Evolutionary conservation across 2,329 filamentous ascomycete species (phyloP).

Genomic region (Cladophialophora yegresii): DNA sequence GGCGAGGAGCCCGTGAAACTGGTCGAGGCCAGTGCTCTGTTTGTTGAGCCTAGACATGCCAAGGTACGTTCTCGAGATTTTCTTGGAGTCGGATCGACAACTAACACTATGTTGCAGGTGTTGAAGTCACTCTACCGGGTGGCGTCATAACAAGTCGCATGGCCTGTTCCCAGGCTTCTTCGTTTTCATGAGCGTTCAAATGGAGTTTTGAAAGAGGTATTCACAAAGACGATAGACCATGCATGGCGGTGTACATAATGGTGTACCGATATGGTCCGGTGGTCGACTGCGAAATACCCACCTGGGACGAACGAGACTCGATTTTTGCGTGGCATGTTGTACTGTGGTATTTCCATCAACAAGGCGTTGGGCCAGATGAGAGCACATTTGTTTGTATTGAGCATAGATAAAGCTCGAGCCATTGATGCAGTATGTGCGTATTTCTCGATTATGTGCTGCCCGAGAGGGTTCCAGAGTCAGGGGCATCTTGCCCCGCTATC

Average conservation of each 20-base stretch:
- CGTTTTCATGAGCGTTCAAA: neutral
- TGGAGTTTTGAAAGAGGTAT: neutral
- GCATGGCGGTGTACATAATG: neutral
- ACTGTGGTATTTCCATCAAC: neutral
- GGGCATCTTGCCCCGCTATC: neutral
- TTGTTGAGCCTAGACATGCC: conserved; percentile 83
- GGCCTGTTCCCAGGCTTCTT: neutral
- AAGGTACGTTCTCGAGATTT: conserved; percentile 52
- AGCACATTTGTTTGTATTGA: neutral
- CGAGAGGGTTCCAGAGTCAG: no score
- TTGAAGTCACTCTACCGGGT: conserved; percentile 35
- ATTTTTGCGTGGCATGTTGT: neutral
- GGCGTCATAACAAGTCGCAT: neutral
- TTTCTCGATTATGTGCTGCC: neutral
- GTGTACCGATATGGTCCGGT: neutral
- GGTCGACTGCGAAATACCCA: neutral
- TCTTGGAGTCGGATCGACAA: neutral
- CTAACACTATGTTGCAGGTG: conserved; percentile 28
- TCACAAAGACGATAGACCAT: conserved; percentile 3
- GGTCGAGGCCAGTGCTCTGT: conserved; percentile 81
- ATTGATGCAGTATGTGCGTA: neutral
- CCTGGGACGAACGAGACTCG: neutral
- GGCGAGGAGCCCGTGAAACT: conserved; percentile 67
- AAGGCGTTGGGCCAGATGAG: neutral
- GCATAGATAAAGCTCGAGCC: neutral